phyloP scores from a whole-genome alignment of 805 yeast species.

The Soucietia sequanensis region DNA sequence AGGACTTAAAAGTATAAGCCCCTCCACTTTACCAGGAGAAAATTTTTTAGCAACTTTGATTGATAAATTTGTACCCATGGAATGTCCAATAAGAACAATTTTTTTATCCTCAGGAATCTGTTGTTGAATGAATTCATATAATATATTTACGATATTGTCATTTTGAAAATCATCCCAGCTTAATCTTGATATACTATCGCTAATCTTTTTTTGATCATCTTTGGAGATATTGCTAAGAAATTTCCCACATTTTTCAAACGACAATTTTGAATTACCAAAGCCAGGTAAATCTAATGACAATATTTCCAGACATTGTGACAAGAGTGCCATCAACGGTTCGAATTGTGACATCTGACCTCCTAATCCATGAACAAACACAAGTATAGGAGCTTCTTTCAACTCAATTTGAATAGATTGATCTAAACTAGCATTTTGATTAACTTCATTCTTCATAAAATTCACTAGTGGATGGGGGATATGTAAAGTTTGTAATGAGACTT shows the following conservation, averaged over 20 bases:
- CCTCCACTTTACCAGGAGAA: constrained; percentile 41
- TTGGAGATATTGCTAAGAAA: constrained; percentile 22
- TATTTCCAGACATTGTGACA: constrained; percentile 61
- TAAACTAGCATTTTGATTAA: constrained; percentile 15
- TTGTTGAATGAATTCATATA: constrained; percentile 36
- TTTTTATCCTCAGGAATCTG: constrained; percentile 40
- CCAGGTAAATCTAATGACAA: constrained; percentile 85
- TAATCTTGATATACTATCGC: constrained; percentile 28
- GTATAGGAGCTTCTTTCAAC: constrained; percentile 52
- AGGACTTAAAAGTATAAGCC: constrained; percentile 49
- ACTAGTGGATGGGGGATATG: constrained; percentile 52
- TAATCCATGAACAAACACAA: constrained; percentile 78
- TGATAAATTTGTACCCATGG: constrained; percentile 66
- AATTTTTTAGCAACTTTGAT: constrained; percentile 43
- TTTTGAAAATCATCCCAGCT: constrained; percentile 41
- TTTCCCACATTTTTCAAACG: constrained; percentile 13
- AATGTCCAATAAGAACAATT: constrained; percentile 61
- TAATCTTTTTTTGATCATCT: constrained; percentile 30
- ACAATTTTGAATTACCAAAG: constrained; percentile 56
- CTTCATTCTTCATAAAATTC: constrained; percentile 25
- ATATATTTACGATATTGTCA: constrained; percentile 39
- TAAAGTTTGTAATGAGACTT: constrained; percentile 39
- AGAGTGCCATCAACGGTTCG: constrained; percentile 64
- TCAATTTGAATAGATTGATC: constrained; percentile 29
- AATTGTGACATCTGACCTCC: constrained; percentile 91